Base-by-base conservation (phyloP, 2,329 filamentous ascomycete species). In the Aspergillus quadrilineatus region DNA sequence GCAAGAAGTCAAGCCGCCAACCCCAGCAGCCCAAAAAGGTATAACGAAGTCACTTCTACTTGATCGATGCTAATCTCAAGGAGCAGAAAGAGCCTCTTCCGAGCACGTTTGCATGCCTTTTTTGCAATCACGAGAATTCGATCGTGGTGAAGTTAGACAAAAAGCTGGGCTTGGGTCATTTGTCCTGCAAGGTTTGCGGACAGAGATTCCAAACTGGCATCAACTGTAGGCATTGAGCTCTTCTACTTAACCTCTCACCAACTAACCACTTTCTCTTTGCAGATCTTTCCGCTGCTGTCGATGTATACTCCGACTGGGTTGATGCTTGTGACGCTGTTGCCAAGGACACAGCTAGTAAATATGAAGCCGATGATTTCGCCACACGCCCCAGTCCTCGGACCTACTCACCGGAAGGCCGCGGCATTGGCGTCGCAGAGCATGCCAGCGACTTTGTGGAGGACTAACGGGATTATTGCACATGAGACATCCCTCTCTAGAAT, bases 301-400 rank as follows among this genome's bases (percentile, higher is more conserved):
- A 99, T 71, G 93, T 99, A 6, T 99, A 99, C 71, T 90, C 90
- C 34, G 94, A 97, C 74, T 99, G 94, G 94, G 90, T 99, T 61
- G 94, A 99, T 76, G 94, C 94, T n/a, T 89, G 87, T 70, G 88
- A 90, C 69, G 81, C 84, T 5, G 87, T 89, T 49, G 86, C 86
- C 14, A 87, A 89, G 68, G 80, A 86, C 58, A 79, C 80, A 17
- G 80, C 78, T 41, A 69, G 67, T 50, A 69, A 68, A 48, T 70
- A 72, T 45, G 70, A 71, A 52, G 64, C 61, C 50, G 65, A 63
- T 56, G 29, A 52, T 34, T 54, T 55, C 51, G 47, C 59, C 42
- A 55, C 57, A 45, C 61, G 60, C 30, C 54, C 65, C 26, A 60
- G 63, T 34, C 60, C 61, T 6, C 60, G 57, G 30, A 28, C 55